A percentile compares a stretch with the other conserved stretches of the same genome.
phyloP scores from a whole-genome alignment of 306 rosid genomes.

The Morella rubra region DNA sequence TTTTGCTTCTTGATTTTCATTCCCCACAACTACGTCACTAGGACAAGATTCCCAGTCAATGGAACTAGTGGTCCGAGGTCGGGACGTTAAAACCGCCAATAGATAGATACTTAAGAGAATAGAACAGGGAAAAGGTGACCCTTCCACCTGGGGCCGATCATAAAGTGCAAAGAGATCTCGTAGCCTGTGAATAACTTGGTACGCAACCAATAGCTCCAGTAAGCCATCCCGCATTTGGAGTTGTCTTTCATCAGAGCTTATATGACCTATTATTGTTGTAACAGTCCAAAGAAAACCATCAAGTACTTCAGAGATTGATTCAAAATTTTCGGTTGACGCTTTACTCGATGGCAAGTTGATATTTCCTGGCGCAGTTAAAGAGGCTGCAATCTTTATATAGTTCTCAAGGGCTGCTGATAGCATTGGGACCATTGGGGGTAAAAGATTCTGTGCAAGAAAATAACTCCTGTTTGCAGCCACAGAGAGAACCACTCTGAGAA shows the following conservation, averaged over 20 bases:
- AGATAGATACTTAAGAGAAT: conserved; percentile 77
- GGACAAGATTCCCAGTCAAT: conserved; percentile 69
- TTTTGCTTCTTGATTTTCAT: conserved; percentile 44
- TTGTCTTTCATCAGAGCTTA: conserved; percentile 75
- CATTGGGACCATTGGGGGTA: conserved; percentile 95
- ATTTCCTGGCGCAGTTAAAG: conserved; percentile 66
- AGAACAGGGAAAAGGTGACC: conserved; percentile 81
- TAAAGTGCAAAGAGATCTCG: conserved; percentile 98
- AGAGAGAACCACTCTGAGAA: conserved; percentile 75
- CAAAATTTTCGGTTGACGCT: conserved; percentile 80
- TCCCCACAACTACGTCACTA: conserved; percentile 36
- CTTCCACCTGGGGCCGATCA: conserved; percentile 98
- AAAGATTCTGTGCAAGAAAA: conserved; percentile 85
- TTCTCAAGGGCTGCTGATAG: conserved; percentile 94
- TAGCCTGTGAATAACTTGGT: conserved; percentile 86
- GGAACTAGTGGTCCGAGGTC: conserved; percentile 55
- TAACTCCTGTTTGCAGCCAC: conserved; percentile 82
- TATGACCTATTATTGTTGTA: conserved; percentile 70
- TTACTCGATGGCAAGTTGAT: conserved; percentile 60
- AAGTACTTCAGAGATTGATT: conserved; percentile 78
- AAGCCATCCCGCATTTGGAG: conserved; percentile 95
- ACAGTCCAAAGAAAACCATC: conserved; percentile 87
- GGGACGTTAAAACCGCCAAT: conserved; percentile 79
- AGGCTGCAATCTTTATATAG: conserved; percentile 93
- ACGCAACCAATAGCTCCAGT: conserved; percentile 80